These are phyloP conservation scores for Scedosporium minutisporum DNA, from an alignment of 2,329 filamentous ascomycete genomes.

Conservation along the genomic window DNA sequence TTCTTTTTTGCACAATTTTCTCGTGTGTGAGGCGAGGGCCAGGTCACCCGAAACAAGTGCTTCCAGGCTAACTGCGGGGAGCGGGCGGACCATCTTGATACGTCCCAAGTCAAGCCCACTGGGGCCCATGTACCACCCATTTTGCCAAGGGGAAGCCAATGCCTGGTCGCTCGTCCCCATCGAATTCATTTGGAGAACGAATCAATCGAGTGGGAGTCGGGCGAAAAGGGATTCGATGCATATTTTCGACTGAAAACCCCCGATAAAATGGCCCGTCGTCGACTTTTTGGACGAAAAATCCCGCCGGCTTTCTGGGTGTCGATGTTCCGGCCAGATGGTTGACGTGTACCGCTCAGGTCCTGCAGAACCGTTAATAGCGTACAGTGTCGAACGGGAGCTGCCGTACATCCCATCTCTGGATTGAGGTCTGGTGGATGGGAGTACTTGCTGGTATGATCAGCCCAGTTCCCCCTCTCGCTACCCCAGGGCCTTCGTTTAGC, in stretches of 20 bases:
- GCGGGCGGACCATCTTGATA: not conserved
- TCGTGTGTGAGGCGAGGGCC: not conserved
- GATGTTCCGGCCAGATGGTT: not conserved
- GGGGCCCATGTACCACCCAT: not conserved
- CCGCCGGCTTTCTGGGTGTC: not conserved
- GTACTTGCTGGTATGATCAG: not conserved
- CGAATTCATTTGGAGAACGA: not conserved
- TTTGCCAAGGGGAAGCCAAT: not conserved
- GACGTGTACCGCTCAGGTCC: not conserved
- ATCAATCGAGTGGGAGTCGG: not conserved
- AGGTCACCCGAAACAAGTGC: not conserved
- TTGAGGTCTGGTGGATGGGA: not conserved
- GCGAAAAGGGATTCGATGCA: not conserved
- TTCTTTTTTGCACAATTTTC: not conserved
- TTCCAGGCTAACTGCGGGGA: slow-evolving; percentile 1
- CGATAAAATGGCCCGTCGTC: not conserved
- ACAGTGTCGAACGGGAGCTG: not conserved
- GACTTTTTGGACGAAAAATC: not conserved
- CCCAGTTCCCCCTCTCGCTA: not conserved
- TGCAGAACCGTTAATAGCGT: not conserved
- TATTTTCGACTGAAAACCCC: not conserved
- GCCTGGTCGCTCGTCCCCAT: not conserved
- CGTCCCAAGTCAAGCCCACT: not conserved
- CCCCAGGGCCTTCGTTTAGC: not conserved
- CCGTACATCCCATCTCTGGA: not conserved